A percentile compares a stretch with the other conserved stretches of the same genome.
phyloP scores from a whole-genome alignment of 192 early-diverging fungal species.

The Entophlyctis luteolus region DNA sequence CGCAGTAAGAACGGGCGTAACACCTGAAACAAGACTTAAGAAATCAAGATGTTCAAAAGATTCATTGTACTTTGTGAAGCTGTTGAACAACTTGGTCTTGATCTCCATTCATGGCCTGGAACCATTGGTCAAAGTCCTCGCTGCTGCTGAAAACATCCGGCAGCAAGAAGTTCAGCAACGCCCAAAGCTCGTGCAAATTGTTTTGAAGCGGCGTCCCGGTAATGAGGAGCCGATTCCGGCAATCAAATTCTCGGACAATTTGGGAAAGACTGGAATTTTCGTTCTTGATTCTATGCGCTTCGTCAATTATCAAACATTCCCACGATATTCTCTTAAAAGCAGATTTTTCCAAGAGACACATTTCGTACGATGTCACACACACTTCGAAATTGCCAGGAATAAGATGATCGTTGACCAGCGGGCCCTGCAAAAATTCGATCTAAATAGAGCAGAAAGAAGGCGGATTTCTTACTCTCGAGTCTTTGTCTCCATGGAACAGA shows the following conservation, averaged over 20 bases:
- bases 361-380: slow-evolving; percentile 95
- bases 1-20: slow-evolving; percentile 60
- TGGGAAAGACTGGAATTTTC: slow-evolving; percentile 94
- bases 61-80: slow-evolving; percentile 52
- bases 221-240: slow-evolving; percentile 82
- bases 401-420: slow-evolving; percentile 32
- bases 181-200: slow-evolving; percentile 98
- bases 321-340: slow-evolving; percentile 74
- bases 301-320: slow-evolving; percentile 77
- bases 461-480: slow-evolving; percentile 60
- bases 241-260: slow-evolving; percentile 86
- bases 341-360: slow-evolving; percentile 86
- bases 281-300: slow-evolving; percentile 80
- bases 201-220: slow-evolving; percentile 97
- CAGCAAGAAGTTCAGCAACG: slow-evolving; percentile 92
- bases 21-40: slow-evolving; percentile 41
- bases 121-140: slow-evolving; percentile 95
- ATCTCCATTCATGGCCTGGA: slow-evolving; percentile 70
- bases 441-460: neutral
- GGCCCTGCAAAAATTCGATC: neutral
- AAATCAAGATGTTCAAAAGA: neutral
- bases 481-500: slow-evolving; percentile 87
- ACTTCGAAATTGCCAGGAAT: slow-evolving; percentile 70
- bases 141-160: slow-evolving; percentile 94
- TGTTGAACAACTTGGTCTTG: slow-evolving; percentile 72